Conservation (phyloP, 306 rosid species). For the Inga laurina region DNA sequence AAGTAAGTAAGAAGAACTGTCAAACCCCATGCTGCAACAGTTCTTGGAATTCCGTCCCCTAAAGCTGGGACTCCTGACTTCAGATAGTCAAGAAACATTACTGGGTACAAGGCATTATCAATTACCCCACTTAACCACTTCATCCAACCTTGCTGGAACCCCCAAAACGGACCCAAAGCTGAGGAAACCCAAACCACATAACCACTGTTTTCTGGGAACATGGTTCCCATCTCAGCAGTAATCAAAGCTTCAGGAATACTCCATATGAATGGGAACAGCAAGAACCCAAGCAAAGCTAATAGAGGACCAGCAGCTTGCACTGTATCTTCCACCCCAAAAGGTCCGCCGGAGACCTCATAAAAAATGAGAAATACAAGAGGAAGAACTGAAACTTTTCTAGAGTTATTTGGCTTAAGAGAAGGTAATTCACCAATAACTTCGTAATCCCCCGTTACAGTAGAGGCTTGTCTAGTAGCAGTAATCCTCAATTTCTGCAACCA, state of each 20-base stretch:
- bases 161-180: conserved; percentile 82
- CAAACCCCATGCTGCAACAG: conserved; percentile 50
- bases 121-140: conserved; percentile 87
- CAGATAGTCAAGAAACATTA: conserved; percentile 72
- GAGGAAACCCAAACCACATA: conserved; percentile 91
- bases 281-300: conserved; percentile 68
- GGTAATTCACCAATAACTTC: conserved; percentile 42
- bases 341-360: conserved; percentile 86
- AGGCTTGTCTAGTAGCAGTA: conserved; percentile 37
- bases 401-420: conserved; percentile 38
- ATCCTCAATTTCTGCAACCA: conserved; percentile 51
- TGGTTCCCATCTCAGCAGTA: conserved; percentile 87
- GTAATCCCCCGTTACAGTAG: conserved; percentile 50
- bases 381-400: conserved; percentile 58
- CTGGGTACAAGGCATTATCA: conserved; percentile 75
- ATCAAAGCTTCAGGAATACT: conserved; percentile 81
- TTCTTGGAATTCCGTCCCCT: conserved; percentile 63
- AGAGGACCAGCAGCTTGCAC: conserved; percentile 82
- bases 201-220: conserved; percentile 84
- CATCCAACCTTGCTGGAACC: conserved; percentile 91
- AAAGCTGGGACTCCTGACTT: conserved; percentile 67
- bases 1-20: conserved; percentile 64
- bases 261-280: conserved; percentile 76
- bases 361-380: conserved; percentile 76
- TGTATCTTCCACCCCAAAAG: conserved; percentile 79